Conservation (phyloP, 129 eudicot genomes). For the Lonicera japonica region DNA sequence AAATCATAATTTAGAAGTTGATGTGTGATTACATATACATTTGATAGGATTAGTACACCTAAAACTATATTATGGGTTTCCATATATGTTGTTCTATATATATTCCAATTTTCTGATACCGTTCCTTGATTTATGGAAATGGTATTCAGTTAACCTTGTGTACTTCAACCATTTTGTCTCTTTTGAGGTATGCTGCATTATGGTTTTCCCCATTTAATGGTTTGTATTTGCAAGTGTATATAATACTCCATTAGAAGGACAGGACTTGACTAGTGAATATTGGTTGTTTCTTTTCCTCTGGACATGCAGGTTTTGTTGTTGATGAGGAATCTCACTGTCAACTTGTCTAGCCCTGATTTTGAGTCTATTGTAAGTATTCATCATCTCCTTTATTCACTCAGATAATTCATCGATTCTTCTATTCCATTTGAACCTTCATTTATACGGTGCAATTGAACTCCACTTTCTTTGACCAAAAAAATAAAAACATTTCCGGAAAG, state of each 20-base stretch:
- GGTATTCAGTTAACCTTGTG: too few relatives aligned
- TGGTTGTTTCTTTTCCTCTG: conserved; percentile 6
- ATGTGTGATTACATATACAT: too few relatives aligned
- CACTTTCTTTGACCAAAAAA: too few relatives aligned
- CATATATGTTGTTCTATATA: too few relatives aligned
- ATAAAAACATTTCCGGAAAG: too few relatives aligned
- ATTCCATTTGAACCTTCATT: neutral
- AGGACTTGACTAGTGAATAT: neutral
- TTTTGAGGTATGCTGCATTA: neutral
- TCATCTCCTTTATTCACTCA: conserved; percentile 1
- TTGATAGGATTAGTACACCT: too few relatives aligned
- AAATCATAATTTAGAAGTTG: too few relatives aligned
- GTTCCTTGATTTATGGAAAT: too few relatives aligned
- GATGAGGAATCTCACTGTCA: conserved; percentile 85
- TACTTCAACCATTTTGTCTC: neutral
- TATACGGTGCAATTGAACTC: too few relatives aligned
- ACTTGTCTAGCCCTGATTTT: conserved; percentile 90
- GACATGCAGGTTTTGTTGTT: conserved; percentile 71
- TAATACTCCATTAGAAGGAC: neutral
- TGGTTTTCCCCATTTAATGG: neutral
- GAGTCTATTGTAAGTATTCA: conserved; percentile 69
- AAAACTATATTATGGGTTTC: too few relatives aligned
- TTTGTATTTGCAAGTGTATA: neutral
- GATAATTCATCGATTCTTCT: neutral
- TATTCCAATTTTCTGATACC: too few relatives aligned